Percentiles rank a stretch among this genome's conserved stretches.
phyloP scores from a whole-genome alignment of 495 filamentous ascomycete genomes.

The Bathelium albidoporum region DNA sequence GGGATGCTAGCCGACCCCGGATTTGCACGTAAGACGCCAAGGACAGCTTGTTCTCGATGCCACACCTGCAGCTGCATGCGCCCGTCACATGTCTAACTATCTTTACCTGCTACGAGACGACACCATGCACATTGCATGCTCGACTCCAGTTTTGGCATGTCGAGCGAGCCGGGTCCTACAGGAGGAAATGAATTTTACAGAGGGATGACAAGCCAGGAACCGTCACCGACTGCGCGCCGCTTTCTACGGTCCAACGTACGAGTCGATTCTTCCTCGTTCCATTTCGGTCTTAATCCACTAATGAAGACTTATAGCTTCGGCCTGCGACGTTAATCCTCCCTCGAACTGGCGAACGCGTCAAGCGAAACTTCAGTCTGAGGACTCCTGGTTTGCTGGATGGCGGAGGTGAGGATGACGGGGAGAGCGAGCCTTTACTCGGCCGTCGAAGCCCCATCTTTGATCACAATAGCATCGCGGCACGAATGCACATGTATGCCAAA shows the following conservation, averaged over 20 bases:
- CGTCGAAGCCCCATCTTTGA: constrained; percentile 19
- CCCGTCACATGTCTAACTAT: neutral
- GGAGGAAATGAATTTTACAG: neutral
- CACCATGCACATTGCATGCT: neutral
- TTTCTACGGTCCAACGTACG: neutral
- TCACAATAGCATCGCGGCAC: neutral
- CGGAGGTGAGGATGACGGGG: constrained; percentile 2
- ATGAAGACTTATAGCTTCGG: constrained; percentile 34
- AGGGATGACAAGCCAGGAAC: neutral
- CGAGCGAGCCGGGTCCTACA: neutral
- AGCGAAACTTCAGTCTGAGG: constrained; percentile 48
- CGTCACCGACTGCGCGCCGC: neutral
- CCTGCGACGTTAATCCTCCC: constrained; percentile 54
- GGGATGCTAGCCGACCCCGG: neutral
- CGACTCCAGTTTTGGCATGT: neutral
- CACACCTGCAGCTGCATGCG: neutral
- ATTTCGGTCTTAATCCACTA: neutral
- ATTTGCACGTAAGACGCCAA: neutral
- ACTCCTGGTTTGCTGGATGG: constrained; percentile 6
- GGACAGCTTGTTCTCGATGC: neutral
- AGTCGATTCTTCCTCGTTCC: neutral
- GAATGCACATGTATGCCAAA: neutral
- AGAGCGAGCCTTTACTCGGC: constrained; percentile 16
- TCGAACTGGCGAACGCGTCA: constrained; percentile 48
- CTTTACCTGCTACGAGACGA: neutral